These are phyloP conservation scores for Epichloe aotearoae DNA, from an alignment of 2,329 filamentous ascomycete genomes.

Conservation along the genomic window DNA sequence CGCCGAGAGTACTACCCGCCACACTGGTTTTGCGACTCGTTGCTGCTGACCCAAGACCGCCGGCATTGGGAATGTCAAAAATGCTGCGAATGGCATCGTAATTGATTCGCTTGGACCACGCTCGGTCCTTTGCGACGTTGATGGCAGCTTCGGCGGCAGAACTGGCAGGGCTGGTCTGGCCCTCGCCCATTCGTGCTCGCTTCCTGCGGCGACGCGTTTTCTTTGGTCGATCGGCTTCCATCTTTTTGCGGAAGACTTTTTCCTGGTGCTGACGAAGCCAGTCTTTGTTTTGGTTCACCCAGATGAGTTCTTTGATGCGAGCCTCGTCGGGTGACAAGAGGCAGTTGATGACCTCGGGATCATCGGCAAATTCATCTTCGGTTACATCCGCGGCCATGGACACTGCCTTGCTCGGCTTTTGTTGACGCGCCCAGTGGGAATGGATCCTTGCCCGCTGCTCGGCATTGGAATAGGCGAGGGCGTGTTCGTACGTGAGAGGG, in stretches of 20 bases:
- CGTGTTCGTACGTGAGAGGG: constrained; percentile 41
- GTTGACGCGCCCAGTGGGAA: constrained; percentile 36
- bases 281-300: constrained; percentile 90
- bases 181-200: constrained; percentile 47
- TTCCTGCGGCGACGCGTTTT: constrained; percentile 42
- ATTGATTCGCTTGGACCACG: constrained; percentile 63
- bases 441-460: constrained; percentile 41
- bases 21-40: constrained; percentile 32
- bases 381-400: constrained; percentile 54
- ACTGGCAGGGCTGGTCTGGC: constrained; percentile 50
- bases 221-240: constrained; percentile 43
- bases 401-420: constrained; percentile 32
- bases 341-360: constrained; percentile 76
- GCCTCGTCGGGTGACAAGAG: constrained; percentile 61
- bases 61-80: constrained; percentile 34
- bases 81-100: constrained; percentile 50
- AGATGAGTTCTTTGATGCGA: constrained; percentile 76
- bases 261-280: constrained; percentile 81
- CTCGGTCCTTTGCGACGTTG: constrained; percentile 52
- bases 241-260: constrained; percentile 64
- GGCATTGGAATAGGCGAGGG: constrained; percentile 43
- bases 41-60: constrained; percentile 35
- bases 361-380: constrained; percentile 76
- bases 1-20: constrained; percentile 23
- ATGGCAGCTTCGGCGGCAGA: constrained; percentile 57